phyloP scores from a whole-genome alignment of 371 early-diverging fungal genomes.

The Furculomyces boomerangus region DNA sequence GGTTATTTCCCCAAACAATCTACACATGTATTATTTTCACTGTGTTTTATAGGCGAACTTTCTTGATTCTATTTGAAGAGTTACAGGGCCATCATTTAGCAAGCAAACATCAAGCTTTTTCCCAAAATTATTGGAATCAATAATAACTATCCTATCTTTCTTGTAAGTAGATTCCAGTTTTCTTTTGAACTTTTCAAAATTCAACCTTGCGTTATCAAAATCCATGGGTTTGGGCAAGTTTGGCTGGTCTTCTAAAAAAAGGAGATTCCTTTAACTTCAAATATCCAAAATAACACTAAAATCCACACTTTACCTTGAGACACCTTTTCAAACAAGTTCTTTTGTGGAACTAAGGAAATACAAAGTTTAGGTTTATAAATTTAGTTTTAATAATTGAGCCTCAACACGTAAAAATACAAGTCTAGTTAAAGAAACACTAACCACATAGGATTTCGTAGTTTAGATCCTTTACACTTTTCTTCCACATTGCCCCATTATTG shows the following conservation, averaged over 20 bases:
- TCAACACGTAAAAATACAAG: not conserved
- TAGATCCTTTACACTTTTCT: constrained; percentile 46
- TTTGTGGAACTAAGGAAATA: constrained; percentile 49
- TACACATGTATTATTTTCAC: too few relatives aligned
- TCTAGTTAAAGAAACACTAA: too few relatives aligned
- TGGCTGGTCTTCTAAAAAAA: not conserved
- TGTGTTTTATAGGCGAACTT: too few relatives aligned
- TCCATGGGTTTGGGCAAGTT: not conserved
- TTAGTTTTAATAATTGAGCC: not conserved
- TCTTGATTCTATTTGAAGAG: constrained; percentile 50
- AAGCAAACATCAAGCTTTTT: constrained; percentile 64
- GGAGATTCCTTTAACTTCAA: not conserved
- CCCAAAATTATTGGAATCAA: constrained; percentile 15
- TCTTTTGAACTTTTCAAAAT: not conserved
- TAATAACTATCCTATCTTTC: not conserved
- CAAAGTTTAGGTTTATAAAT: not conserved
- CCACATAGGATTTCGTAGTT: constrained; percentile 53
- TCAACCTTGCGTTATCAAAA: not conserved
- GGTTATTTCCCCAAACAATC: too few relatives aligned
- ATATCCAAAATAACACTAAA: not conserved
- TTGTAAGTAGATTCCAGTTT: not conserved
- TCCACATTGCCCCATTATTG: constrained; percentile 41
- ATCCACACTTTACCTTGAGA: constrained; percentile 32
- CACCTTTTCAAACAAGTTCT: constrained; percentile 59
- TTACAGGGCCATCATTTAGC: constrained; percentile 71